phyloP scores from a whole-genome alignment of 148 eudicot genomes.

The Nepenthes mirabilis region DNA sequence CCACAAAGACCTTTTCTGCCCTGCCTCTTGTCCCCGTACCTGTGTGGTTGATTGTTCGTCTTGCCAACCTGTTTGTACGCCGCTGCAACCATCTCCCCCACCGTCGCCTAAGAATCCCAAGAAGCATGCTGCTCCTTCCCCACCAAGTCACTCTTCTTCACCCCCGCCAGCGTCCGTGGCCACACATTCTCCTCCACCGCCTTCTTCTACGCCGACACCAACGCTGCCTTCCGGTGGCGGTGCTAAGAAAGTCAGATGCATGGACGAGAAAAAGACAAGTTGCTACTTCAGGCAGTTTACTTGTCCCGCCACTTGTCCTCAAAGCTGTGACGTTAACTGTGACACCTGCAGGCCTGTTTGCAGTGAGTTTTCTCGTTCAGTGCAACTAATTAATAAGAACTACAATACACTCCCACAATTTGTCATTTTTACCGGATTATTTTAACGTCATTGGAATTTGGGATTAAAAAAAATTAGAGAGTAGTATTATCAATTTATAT shows the following conservation, averaged over 20 bases:
- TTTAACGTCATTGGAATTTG: too few relatives aligned
- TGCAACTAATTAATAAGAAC: background rate
- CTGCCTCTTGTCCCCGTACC: slow-evolving; percentile 18
- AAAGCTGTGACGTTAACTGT: slow-evolving; percentile 39
- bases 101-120: background rate
- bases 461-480: too few relatives aligned
- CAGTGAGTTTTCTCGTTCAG: slow-evolving; percentile 12
- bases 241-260: slow-evolving; percentile 31
- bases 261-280: slow-evolving; percentile 12
- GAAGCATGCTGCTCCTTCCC: too few relatives aligned
- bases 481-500: too few relatives aligned
- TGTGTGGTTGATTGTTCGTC: slow-evolving; percentile 12
- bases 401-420: too few relatives aligned
- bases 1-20: slow-evolving; percentile 11
- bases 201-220: background rate
- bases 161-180: background rate
- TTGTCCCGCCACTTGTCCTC: slow-evolving; percentile 33
- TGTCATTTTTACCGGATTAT: too few relatives aligned
- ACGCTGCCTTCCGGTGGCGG: background rate
- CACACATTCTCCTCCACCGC: background rate
- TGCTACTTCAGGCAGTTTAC: slow-evolving; percentile 23
- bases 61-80: slow-evolving; percentile 14
- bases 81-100: slow-evolving; percentile 1
- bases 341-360: slow-evolving; percentile 45
- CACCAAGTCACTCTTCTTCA: background rate